Conservation (phyloP, 805 yeast genomes). For the Grigorovia humatica region DNA sequence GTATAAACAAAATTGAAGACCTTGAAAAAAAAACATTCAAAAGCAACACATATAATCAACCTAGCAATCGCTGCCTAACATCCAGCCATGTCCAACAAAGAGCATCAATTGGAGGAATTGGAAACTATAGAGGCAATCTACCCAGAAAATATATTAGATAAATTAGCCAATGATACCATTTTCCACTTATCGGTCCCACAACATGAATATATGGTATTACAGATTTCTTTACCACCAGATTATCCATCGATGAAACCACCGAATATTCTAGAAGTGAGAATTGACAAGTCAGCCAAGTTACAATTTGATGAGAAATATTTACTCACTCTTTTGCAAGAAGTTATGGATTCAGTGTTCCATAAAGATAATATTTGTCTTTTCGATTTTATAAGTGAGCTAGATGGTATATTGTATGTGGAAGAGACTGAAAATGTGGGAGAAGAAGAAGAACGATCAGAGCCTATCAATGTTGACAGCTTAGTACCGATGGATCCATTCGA, state of each 20-base stretch:
- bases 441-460: conserved; percentile 7
- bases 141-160: conserved; percentile 45
- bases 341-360: conserved; percentile 42
- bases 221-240: conserved; percentile 55
- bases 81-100: conserved; percentile 7
- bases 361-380: conserved; percentile 66
- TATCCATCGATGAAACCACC: conserved; percentile 64
- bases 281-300: conserved; percentile 10
- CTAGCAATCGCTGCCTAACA: too few species aligned
- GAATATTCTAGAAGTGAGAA: conserved; percentile 43
- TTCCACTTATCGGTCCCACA: conserved; percentile 46
- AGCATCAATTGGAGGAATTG: conserved; percentile 47
- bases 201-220: conserved; percentile 49
- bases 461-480: conserved; percentile 6
- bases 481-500: conserved; percentile 38
- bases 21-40: neutral
- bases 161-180: conserved; percentile 29
- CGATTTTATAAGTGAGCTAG: conserved; percentile 63
- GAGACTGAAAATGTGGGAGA: conserved; percentile 22
- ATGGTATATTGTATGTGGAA: conserved; percentile 37
- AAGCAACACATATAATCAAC: neutral
- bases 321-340: conserved; percentile 37
- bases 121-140: conserved; percentile 81
- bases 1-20: neutral
- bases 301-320: conserved; percentile 39